These are phyloP conservation scores for Aspergillus haitiensis DNA, from an alignment of 495 filamentous ascomycete genomes.

Conservation along the genomic window DNA sequence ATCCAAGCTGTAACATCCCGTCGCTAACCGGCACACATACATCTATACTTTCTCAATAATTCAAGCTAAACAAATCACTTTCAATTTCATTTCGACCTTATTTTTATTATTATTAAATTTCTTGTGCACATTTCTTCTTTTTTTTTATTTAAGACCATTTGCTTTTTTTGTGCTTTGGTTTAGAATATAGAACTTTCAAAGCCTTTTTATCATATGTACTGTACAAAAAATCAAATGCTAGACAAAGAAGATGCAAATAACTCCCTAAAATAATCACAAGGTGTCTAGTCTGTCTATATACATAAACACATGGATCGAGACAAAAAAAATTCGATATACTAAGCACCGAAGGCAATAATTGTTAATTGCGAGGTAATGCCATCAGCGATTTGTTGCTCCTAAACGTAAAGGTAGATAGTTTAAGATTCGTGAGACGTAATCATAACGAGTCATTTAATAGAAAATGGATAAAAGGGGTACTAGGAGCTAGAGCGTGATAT, in stretches of 20 bases:
- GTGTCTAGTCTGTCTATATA: too few species aligned
- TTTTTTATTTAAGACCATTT: background rate
- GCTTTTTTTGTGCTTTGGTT: background rate
- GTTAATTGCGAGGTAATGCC: too few species aligned
- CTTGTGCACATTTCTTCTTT: too few species aligned
- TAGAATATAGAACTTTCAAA: slow-evolving; percentile 2
- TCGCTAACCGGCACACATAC: background rate
- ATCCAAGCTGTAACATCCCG: slow-evolving; percentile 63
- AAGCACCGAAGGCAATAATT: too few species aligned
- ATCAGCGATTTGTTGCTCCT: too few species aligned
- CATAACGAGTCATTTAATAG: background rate
- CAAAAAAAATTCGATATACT: too few species aligned
- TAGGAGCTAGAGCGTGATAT: too few species aligned
- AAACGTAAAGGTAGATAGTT: too few species aligned
- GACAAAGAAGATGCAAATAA: slow-evolving; percentile 1
- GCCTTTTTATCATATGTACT: slow-evolving; percentile 1
- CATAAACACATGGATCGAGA: too few species aligned
- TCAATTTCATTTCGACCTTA: background rate
- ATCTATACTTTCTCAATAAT: too few species aligned
- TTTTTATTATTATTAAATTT: background rate
- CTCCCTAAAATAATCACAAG: background rate
- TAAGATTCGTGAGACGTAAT: background rate
- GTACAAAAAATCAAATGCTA: slow-evolving; percentile 5
- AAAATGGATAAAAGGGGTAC: background rate
- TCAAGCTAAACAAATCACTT: too few species aligned